A percentile compares a stretch with the other conserved stretches of the same genome.
phyloP scores from a whole-genome alignment of 345 rosid genomes.

The Trapa bicornis region DNA sequence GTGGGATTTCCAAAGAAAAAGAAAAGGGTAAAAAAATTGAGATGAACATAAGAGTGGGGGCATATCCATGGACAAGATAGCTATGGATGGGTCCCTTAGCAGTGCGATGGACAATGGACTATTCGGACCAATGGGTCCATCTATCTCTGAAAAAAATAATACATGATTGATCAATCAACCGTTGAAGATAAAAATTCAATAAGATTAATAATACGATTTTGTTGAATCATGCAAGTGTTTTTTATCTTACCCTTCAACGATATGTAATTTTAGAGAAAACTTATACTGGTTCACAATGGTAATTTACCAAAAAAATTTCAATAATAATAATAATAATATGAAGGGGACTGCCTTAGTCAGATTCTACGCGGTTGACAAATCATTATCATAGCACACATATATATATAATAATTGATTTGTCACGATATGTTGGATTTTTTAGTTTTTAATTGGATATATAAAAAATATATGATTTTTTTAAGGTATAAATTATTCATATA shows the following conservation, averaged over 20 bases:
- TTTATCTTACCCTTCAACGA: no score
- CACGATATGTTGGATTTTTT: no score
- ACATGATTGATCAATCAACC: not conserved
- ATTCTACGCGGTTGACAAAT: slow-evolving; percentile 25
- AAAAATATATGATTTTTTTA: no score
- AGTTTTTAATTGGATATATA: no score
- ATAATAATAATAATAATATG: not conserved
- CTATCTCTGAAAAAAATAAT: not conserved
- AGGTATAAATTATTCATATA: not conserved
- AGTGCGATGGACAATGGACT: slow-evolving; percentile 1
- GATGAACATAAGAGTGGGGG: not conserved
- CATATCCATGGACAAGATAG: not conserved
- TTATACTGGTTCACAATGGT: no score
- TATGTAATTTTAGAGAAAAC: no score
- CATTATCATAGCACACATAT: slow-evolving; percentile 17
- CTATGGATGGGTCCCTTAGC: not conserved
- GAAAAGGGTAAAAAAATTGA: no score
- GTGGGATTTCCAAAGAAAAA: not conserved
- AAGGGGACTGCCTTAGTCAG: not conserved
- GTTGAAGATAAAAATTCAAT: not conserved
- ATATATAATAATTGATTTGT: no score
- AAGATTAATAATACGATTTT: not conserved
- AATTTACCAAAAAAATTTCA: not conserved
- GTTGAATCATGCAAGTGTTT: no score
- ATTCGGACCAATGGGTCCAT: not conserved